Evolutionary conservation across 192 early-diverging fungal genomes (phyloP).

Genomic region (Coemansia sp.): DNA sequence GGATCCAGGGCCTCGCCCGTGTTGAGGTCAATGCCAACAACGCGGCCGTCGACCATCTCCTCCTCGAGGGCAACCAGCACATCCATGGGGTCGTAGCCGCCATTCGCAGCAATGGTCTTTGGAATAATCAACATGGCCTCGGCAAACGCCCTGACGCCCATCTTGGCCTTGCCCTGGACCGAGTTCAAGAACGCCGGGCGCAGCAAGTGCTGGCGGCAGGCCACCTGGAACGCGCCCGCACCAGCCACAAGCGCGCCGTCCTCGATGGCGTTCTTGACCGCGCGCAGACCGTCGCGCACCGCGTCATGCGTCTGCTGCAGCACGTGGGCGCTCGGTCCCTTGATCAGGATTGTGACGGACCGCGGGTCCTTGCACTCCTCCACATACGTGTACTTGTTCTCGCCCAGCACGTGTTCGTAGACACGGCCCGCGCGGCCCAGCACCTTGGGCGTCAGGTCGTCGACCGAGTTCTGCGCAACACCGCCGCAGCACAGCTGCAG

Average conservation of each 20-base stretch:
- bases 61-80: slow-evolving; percentile 92
- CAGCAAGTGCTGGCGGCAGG: slow-evolving; percentile 75
- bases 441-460: slow-evolving; percentile 81
- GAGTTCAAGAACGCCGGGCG: slow-evolving; percentile 76
- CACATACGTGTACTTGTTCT: slow-evolving; percentile 99
- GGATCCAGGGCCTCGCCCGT: slow-evolving; percentile 95
- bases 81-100: slow-evolving; percentile 95
- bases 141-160: slow-evolving; percentile 96
- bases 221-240: slow-evolving; percentile 95
- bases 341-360: slow-evolving; percentile 92
- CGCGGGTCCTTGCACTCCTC: slow-evolving; percentile 90
- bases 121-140: slow-evolving; percentile 95
- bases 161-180: slow-evolving; percentile 91
- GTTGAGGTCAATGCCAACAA: slow-evolving; percentile 90
- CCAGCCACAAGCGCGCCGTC: slow-evolving; percentile 87
- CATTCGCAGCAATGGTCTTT: slow-evolving; percentile 94
- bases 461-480: slow-evolving; percentile 95
- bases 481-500: slow-evolving; percentile 95
- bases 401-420: slow-evolving; percentile 95
- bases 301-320: slow-evolving; percentile 96
- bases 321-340: slow-evolving; percentile 91
- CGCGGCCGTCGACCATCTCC: slow-evolving; percentile 85
- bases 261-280: slow-evolving; percentile 98
- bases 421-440: slow-evolving; percentile 90
- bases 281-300: slow-evolving; percentile 94